Conservation (phyloP, 2,329 filamentous ascomycete genomes). For the Claviceps sp. region DNA sequence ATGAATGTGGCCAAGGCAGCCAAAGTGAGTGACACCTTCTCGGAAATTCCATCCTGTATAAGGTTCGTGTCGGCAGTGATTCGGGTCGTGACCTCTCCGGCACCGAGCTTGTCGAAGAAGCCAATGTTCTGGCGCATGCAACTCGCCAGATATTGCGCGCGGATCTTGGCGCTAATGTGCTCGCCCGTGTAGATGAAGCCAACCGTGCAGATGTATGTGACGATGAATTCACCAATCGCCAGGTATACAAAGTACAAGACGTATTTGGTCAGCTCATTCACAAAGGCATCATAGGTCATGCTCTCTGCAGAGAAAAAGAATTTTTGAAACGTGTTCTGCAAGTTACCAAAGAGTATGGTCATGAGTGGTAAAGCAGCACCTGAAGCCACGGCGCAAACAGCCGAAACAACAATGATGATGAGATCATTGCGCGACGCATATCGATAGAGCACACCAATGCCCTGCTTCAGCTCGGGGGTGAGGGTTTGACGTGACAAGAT, state of each 20-base stretch:
- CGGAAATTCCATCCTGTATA: conserved; percentile 85
- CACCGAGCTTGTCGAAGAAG: conserved; percentile 85
- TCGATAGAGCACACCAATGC: conserved; percentile 52
- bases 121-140: conserved; percentile 82
- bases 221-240: conserved; percentile 65
- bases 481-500: conserved; percentile 57
- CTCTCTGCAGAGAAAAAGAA: conserved; percentile 37
- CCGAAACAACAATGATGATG: conserved; percentile 46
- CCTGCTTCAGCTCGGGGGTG: conserved; percentile 49
- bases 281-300: conserved; percentile 42
- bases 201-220: conserved; percentile 67
- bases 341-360: conserved; percentile 67
- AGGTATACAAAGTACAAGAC: conserved; percentile 81
- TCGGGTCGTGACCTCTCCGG: conserved; percentile 84
- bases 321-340: conserved; percentile 57
- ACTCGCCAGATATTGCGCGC: conserved; percentile 70
- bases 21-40: conserved; percentile 71
- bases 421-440: conserved; percentile 56
- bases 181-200: conserved; percentile 84
- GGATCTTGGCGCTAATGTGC: conserved; percentile 64
- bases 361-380: conserved; percentile 68
- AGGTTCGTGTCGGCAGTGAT: conserved; percentile 91
- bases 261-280: conserved; percentile 42
- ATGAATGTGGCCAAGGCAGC: conserved; percentile 71
- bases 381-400: conserved; percentile 53